A percentile compares a stretch with the other conserved stretches of the same genome.
Conservation (phyloP, 495 filamentous ascomycete species). For the Eremomyces bilateralis region DNA sequence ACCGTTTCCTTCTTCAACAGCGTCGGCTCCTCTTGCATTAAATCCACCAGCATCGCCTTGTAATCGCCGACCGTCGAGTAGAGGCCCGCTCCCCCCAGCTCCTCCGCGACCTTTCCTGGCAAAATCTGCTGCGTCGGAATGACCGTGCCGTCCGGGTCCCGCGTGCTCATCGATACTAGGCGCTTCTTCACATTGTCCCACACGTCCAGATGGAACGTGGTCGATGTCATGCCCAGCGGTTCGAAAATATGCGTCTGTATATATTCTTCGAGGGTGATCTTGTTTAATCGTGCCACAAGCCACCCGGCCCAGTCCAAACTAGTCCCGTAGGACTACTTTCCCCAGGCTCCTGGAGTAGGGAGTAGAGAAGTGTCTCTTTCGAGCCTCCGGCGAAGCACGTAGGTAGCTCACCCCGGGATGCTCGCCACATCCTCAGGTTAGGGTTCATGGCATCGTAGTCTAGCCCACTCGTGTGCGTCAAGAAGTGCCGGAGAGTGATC, state of each 20-base stretch:
- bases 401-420: constrained; percentile 3
- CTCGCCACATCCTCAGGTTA: constrained; percentile 3
- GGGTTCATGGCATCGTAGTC: constrained; percentile 24
- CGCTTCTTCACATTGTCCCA: constrained; percentile 5
- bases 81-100: constrained; percentile 6
- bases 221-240: constrained; percentile 9
- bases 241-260: constrained; percentile 9
- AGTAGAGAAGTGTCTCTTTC: constrained; percentile 6
- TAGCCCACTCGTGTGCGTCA: constrained; percentile 28
- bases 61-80: constrained; percentile 7
- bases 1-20: constrained; percentile 4
- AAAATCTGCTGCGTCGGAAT: neutral
- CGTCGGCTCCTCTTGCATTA: constrained; percentile 6
- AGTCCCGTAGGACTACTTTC: constrained; percentile 27
- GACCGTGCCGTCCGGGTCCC: constrained; percentile 4
- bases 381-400: neutral
- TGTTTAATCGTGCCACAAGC: constrained; percentile 19
- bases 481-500: constrained; percentile 15
- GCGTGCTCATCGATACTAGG: constrained; percentile 1
- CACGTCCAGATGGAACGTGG: constrained; percentile 6
- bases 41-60: constrained; percentile 7
- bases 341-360: constrained; percentile 28
- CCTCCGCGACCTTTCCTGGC: constrained; percentile 2
- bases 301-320: constrained; percentile 32
- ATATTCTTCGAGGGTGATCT: constrained; percentile 7